A percentile compares a stretch with the other conserved stretches of the same genome.
Evolutionary conservation across 306 rosid species (phyloP).

Genomic region (Acmispon strigosus): DNA sequence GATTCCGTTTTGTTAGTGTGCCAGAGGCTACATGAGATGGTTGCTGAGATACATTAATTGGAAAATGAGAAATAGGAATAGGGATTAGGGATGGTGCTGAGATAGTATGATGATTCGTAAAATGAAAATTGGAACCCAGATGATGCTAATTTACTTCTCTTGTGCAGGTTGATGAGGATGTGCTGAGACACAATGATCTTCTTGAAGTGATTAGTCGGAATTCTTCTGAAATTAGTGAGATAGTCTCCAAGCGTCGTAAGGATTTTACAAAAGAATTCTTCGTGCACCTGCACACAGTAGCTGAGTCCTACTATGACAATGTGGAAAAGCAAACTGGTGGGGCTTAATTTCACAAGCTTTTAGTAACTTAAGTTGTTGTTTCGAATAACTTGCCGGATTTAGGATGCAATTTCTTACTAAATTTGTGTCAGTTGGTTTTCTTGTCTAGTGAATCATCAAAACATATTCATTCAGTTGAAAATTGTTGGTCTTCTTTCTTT

Average conservation of each 20-base stretch:
- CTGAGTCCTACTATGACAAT: slow-evolving; percentile 57
- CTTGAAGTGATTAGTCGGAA: slow-evolving; percentile 43
- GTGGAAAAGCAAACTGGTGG: slow-evolving; percentile 61
- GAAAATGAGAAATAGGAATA: not conserved
- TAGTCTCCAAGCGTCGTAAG: slow-evolving; percentile 75
- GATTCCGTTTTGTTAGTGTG: no score
- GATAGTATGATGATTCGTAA: not conserved
- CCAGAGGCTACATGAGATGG: not conserved
- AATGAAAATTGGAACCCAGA: not conserved
- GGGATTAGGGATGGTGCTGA: not conserved
- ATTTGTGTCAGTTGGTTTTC: not conserved
- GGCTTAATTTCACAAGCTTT: slow-evolving; percentile 16
- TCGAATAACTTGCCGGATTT: not conserved
- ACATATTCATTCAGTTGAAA: not conserved
- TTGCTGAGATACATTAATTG: not conserved
- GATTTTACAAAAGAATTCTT: slow-evolving; percentile 93
- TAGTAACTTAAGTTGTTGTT: not conserved
- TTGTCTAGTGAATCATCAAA: slow-evolving; percentile 4
- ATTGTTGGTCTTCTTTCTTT: not conserved
- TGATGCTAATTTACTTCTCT: slow-evolving; percentile 4
- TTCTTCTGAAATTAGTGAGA: slow-evolving; percentile 47
- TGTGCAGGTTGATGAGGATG: slow-evolving; percentile 78
- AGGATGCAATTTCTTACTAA: not conserved
- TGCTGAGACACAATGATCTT: slow-evolving; percentile 77
- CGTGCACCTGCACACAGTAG: slow-evolving; percentile 65